A percentile compares a stretch with the other conserved stretches of the same genome.
Evolutionary conservation across 768 basidiomycete species (phyloP).

Genomic region (Tylopilus sp.): DNA sequence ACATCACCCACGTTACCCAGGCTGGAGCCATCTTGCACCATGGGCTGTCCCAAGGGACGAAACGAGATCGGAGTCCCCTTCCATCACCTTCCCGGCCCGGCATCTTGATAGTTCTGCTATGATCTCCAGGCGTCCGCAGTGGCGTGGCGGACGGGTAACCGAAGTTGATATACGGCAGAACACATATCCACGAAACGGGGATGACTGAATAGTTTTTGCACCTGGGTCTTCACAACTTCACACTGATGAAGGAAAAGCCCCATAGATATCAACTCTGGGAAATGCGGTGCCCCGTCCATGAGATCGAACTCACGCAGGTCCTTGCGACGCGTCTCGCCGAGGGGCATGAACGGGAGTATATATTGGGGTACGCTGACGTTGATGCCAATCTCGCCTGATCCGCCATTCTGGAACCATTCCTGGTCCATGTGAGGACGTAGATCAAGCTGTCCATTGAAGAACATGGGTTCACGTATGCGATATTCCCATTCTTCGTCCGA

Average conservation of each 20-base stretch:
- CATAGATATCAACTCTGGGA: conserved; percentile 38
- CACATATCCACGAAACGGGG: conserved; percentile 39
- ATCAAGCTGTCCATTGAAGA: conserved; percentile 47
- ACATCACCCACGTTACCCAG: conserved; percentile 34
- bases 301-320: conserved; percentile 25
- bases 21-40: conserved; percentile 23
- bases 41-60: conserved; percentile 12
- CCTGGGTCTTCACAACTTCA: conserved; percentile 34
- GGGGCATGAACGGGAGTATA: conserved; percentile 46
- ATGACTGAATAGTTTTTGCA: conserved; percentile 16
- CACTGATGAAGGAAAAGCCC: conserved; percentile 46
- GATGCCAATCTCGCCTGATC: conserved; percentile 34
- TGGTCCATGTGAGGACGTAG: conserved; percentile 46
- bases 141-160: conserved; percentile 17
- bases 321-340: conserved; percentile 17
- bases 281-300: conserved; percentile 38
- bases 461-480: conserved; percentile 45
- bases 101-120: background rate
- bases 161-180: conserved; percentile 20
- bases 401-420: conserved; percentile 36
- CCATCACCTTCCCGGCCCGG: background rate
- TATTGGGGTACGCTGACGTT: conserved; percentile 43
- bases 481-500: conserved; percentile 38
- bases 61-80: background rate
- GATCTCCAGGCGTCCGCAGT: conserved; percentile 8